These are phyloP conservation scores for Kodamaea laetipori DNA, from an alignment of 805 yeast genomes.

Conservation along the genomic window DNA sequence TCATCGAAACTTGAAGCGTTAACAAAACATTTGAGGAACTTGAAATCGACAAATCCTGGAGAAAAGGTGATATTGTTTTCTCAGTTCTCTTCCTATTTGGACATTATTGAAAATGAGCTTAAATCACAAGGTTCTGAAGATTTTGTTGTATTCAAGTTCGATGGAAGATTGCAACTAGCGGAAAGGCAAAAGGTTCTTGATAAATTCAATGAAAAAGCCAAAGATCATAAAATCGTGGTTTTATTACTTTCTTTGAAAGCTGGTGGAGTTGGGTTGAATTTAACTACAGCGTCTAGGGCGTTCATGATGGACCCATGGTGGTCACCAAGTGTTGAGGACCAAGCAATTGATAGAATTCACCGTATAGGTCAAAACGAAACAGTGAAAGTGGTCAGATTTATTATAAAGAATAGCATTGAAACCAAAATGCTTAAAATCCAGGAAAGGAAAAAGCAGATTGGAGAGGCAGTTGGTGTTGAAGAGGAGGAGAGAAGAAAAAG, in stretches of 20 bases:
- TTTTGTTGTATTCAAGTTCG: conserved; percentile 68
- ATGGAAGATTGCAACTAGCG: conserved; percentile 71
- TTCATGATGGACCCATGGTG: conserved; percentile 97
- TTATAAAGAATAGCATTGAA: conserved; percentile 80
- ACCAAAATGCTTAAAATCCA: conserved; percentile 87
- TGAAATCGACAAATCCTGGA: conserved; percentile 57
- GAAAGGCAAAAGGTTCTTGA: conserved; percentile 64
- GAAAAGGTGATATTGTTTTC: conserved; percentile 87
- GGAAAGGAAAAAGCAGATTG: conserved; percentile 76
- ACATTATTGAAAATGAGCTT: conserved; percentile 67
- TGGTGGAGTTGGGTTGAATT: conserved; percentile 91
- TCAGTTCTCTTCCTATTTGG: conserved; percentile 83
- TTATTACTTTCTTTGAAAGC: conserved; percentile 80
- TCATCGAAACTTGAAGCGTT: conserved; percentile 78
- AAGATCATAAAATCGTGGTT: conserved; percentile 44
- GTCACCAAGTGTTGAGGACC: conserved; percentile 90
- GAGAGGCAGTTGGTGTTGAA: conserved; percentile 75
- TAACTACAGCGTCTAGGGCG: conserved; percentile 82
- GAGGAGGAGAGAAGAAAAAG: conserved; percentile 73
- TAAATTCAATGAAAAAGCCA: conserved; percentile 45
- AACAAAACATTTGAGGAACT: conserved; percentile 54
- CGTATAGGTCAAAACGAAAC: conserved; percentile 79
- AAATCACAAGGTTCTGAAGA: conserved; percentile 40
- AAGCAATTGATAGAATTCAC: conserved; percentile 88
- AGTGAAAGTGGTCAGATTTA: conserved; percentile 78